Conservation (phyloP, 345 rosid genomes). For the Cardamine occulta region DNA sequence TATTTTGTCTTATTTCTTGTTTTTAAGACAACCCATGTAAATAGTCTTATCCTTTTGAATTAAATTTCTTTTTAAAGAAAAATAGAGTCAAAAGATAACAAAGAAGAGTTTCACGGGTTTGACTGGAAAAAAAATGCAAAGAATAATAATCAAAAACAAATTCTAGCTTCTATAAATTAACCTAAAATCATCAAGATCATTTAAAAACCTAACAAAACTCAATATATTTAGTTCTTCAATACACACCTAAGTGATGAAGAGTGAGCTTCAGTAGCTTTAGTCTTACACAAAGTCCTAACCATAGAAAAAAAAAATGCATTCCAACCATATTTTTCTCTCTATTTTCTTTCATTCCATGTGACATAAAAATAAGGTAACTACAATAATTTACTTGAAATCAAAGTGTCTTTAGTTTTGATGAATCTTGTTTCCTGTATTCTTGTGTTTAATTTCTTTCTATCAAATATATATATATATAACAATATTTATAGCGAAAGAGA, state of each 20-base stretch:
- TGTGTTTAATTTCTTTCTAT: slow-evolving; percentile 37
- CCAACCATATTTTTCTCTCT: background rate
- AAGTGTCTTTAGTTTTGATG: slow-evolving; percentile 5
- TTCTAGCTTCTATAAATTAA: too few species aligned
- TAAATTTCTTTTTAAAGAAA: too few species aligned
- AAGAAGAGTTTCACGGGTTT: too few species aligned
- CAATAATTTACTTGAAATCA: slow-evolving; percentile 38
- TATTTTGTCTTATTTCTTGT: too few species aligned
- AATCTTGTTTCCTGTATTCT: slow-evolving; percentile 29
- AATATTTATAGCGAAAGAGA: background rate
- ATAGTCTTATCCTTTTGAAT: too few species aligned
- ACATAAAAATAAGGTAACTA: slow-evolving; percentile 34
- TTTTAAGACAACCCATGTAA: too few species aligned
- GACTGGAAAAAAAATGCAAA: too few species aligned
- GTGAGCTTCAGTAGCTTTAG: background rate
- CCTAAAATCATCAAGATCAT: too few species aligned
- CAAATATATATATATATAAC: slow-evolving; percentile 17
- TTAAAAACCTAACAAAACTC: too few species aligned
- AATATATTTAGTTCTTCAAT: too few species aligned
- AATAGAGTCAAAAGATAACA: too few species aligned
- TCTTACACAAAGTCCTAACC: background rate
- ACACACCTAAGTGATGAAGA: background rate
- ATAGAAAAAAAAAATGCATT: background rate
- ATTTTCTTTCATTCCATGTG: slow-evolving; percentile 18
- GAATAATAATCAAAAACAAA: too few species aligned